phyloP scores from a whole-genome alignment of 805 yeast species.

The Spathaspora girioi region DNA sequence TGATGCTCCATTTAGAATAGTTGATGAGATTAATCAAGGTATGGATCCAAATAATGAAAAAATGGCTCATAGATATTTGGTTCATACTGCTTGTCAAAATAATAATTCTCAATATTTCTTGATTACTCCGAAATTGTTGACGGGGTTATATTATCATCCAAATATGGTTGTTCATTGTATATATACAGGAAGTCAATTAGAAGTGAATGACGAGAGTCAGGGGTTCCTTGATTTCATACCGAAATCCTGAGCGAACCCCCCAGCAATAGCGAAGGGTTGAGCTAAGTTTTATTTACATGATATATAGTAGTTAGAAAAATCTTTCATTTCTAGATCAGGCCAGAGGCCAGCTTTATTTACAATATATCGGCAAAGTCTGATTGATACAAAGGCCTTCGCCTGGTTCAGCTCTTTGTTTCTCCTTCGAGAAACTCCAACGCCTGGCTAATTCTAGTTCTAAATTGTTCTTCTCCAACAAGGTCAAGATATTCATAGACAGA shows the following conservation, averaged over 20 bases:
- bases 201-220: constrained; percentile 12
- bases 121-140: constrained; percentile 86
- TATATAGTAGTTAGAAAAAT: too few relatives aligned
- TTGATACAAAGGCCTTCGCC: too few relatives aligned
- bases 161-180: constrained; percentile 87
- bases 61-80: constrained; percentile 79
- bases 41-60: constrained; percentile 95
- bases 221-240: constrained; percentile 32
- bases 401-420: too few relatives aligned
- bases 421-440: constrained; percentile 2
- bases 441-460: constrained; percentile 19
- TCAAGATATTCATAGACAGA: constrained; percentile 56
- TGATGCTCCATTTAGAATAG: constrained; percentile 87
- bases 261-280: too few relatives aligned
- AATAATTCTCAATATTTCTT: constrained; percentile 78
- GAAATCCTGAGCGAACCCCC: too few relatives aligned
- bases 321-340: too few relatives aligned
- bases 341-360: too few relatives aligned
- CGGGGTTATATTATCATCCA: constrained; percentile 71
- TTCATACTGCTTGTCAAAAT: constrained; percentile 67
- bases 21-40: constrained; percentile 98
- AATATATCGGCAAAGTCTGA: too few relatives aligned
- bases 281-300: too few relatives aligned
- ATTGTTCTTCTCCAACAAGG: constrained; percentile 47
- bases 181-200: constrained; percentile 35